Base-by-base conservation (phyloP, 2,329 filamentous ascomycete species). In the Fusarium sp. region DNA sequence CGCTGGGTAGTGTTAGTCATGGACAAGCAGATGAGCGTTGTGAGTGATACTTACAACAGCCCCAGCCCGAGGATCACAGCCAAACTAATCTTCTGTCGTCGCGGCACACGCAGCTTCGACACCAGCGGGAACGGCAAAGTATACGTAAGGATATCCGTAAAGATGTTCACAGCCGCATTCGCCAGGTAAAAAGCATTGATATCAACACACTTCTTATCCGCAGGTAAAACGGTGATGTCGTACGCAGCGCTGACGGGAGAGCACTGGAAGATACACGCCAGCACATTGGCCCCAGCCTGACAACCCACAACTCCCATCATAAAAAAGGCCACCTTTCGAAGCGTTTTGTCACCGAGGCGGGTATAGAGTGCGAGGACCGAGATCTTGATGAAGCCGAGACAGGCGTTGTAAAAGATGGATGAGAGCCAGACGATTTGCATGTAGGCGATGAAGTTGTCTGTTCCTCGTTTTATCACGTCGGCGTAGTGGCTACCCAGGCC, bases 371-470 rank as follows among this genome's bases (percentile, higher is more conserved):
- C 65, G 0, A 68, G 61, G 0, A 68, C 65, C 0, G 65, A 69
- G 15, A 69, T 62, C 44, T 68, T 68, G 51, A 68, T 66, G 40
- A 68, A 68, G 5, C 65, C 65, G 0, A 68, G 61, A 10, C 62
- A 68, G 4, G 65, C 65, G 38, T 67, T 67, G 30, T 67, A 67
- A 9, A 67, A 67, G 30, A 67, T 68, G 9, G 65, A 67, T 0
- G 65, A 67, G 0, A 67, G 5, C 65, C 65, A 67, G 7, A 68
- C 65, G 3, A 67, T 68, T 8, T 67, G 65, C 15, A 55, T 56
- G n/a, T 67, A 67, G 9, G 55, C 44, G 17, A 68, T 62, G 3
- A 67, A 61, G n/a, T 68, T 67, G 4, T 52, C 36, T 1, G 47
- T 50, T 2, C 65, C 65, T 30, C 50, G 65, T 4, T 61, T 23